phyloP scores from a whole-genome alignment of 805 yeast species.

The Komagataella phaffii region DNA sequence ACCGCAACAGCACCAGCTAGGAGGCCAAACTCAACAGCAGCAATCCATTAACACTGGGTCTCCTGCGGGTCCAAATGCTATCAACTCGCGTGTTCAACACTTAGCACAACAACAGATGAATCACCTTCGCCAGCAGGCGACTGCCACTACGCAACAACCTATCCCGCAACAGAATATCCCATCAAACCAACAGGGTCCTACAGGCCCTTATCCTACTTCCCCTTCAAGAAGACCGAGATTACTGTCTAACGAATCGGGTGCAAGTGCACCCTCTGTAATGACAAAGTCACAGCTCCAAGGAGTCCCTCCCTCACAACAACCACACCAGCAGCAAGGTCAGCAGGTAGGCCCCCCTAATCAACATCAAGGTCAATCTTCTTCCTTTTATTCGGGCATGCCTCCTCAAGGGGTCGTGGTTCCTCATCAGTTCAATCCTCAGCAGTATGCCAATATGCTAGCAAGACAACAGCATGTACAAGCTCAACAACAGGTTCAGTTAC shows the following conservation, averaged over 20 bases:
- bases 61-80: constrained; percentile 7
- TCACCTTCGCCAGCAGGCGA: constrained; percentile 27
- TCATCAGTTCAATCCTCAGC: constrained; percentile 16
- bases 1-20: constrained; percentile 10
- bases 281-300: background rate
- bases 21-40: constrained; percentile 4
- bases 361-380: background rate
- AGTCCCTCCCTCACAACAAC: constrained; percentile 1
- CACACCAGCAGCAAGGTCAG: background rate
- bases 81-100: constrained; percentile 18
- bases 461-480: constrained; percentile 5
- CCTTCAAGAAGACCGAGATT: constrained; percentile 1
- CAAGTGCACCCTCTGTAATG: background rate
- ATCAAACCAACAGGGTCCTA: constrained; percentile 10
- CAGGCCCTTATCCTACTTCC: background rate
- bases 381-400: background rate
- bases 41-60: constrained; percentile 4
- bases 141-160: constrained; percentile 3
- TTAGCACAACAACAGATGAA: constrained; percentile 38
- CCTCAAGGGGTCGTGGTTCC: constrained; percentile 17
- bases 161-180: constrained; percentile 9
- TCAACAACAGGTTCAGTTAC: constrained; percentile 8
- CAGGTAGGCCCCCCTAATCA: background rate
- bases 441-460: constrained; percentile 13
- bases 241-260: background rate